Percentiles rank a stretch among this genome's conserved stretches.
Conservation (phyloP, 768 basidiomycete genomes). For the Termitomyces sp. region DNA sequence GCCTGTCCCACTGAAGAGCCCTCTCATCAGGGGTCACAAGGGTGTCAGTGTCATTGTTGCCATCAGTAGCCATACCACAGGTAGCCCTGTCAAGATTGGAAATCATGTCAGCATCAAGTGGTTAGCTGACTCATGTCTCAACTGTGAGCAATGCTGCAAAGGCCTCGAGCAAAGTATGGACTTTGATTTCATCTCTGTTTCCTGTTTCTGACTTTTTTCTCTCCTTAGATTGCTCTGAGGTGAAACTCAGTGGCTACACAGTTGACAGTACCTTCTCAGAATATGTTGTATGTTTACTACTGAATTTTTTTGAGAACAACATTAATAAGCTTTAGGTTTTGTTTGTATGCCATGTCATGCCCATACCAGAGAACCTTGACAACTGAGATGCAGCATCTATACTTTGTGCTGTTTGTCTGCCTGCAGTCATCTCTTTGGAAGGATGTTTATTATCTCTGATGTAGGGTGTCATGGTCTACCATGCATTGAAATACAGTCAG, state of each 20-base stretch:
- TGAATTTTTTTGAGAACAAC: neutral
- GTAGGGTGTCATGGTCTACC: constrained; percentile 77
- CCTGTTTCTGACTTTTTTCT: neutral
- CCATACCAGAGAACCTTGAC: constrained; percentile 66
- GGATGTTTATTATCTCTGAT: constrained; percentile 7
- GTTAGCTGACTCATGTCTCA: constrained; percentile 67
- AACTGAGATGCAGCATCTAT: constrained; percentile 71
- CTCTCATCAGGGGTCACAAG: constrained; percentile 81
- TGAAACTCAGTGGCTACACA: constrained; percentile 64
- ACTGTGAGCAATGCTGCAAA: constrained; percentile 74
- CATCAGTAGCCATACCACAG: constrained; percentile 60
- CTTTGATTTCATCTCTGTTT: neutral
- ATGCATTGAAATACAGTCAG: constrained; percentile 73
- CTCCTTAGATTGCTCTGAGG: constrained; percentile 52
- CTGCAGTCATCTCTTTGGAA: neutral
- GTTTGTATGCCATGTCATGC: constrained; percentile 69
- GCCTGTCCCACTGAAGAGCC: constrained; percentile 64
- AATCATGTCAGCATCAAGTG: constrained; percentile 84
- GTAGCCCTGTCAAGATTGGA: constrained; percentile 66
- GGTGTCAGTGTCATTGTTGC: constrained; percentile 82
- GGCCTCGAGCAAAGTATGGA: constrained; percentile 73
- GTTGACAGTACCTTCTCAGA: constrained; percentile 76
- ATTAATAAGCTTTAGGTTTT: constrained; percentile 42
- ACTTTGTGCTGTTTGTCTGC: constrained; percentile 62
- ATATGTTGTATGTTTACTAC: constrained; percentile 46